Evolutionary conservation across 2,329 filamentous ascomycete species (phyloP), one percentile per base, ranked within the genome.

Genomic region (Epichloe gansuensis): DNA sequence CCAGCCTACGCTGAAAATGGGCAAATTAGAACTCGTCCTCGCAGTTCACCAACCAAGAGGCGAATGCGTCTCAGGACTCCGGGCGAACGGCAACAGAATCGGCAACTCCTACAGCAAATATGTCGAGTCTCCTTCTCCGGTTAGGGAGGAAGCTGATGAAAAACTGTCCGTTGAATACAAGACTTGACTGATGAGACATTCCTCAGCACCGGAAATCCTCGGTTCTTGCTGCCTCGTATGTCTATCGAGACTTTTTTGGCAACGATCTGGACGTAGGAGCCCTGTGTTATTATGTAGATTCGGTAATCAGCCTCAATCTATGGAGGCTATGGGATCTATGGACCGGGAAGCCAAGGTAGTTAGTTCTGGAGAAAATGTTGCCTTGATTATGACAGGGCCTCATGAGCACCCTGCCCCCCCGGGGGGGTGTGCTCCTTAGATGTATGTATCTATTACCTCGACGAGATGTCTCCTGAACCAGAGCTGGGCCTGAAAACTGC

Each of bases 261-360:
- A 59, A 70, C 48, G 70, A 72, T 12, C 54, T 65, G 6, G 65
- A 67, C 12, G 53, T 67, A 0, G 57, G 60, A 5, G 54, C 58
- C 0, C 47, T 67, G 11, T 67, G 7, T 27, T 27, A 27, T 27
- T 27, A 27, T 43, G 63, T 60, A 2, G 65, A 73, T 27, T 64
- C 71, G 0, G 58, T 72, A 27, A 72, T 73, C 69, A 72, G 71
- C 53, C 60, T 71, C 7, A 69, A 65, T 0, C 70, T 71, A 0
- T 71, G 71, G 66, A 61, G 62, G 4, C 58, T 73, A 1, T 73
- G 71, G 68, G 61, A 72, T 35, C 56, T 68, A 13, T 57, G 57
- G 5, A 66, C 64, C 13, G 64, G 64, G 23, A 57, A 49, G 57
- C 67, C 47, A 49, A n/a, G 15, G n/a, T 12, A 21, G 38, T 49